Percentiles rank a stretch among this genome's conserved stretches.
Conservation (phyloP, 1,284 basidiomycete species). For the Rhizoctonia solani region DNA sequence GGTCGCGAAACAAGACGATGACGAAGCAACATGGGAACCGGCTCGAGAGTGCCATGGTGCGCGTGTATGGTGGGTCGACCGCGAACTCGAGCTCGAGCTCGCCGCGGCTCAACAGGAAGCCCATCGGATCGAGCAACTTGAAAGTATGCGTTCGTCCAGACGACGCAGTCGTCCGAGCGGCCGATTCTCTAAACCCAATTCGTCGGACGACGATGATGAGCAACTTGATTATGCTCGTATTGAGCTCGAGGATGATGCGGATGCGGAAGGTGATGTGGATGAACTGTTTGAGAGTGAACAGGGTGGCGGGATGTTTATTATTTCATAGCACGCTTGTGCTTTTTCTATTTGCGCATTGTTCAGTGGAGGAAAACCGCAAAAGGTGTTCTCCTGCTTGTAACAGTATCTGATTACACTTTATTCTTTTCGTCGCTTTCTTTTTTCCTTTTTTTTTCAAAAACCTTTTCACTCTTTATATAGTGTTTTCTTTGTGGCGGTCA, state of each 20-base stretch:
- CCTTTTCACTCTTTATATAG: background rate
- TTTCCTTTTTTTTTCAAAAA: background rate
- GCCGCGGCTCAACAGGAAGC: slow-evolving; percentile 23
- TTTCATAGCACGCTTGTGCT: background rate
- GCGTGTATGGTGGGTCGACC: slow-evolving; percentile 26
- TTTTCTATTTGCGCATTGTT: background rate
- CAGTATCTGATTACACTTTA: background rate
- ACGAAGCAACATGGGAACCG: slow-evolving; percentile 25
- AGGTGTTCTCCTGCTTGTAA: background rate
- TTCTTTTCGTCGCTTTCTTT: background rate
- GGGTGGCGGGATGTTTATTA: slow-evolving; percentile 1
- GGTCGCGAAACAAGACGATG: slow-evolving; percentile 32
- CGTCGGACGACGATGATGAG: slow-evolving; percentile 10
- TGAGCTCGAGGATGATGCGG: background rate
- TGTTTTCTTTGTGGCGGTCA: background rate
- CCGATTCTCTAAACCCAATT: slow-evolving; percentile 7
- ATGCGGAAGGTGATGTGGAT: slow-evolving; percentile 15
- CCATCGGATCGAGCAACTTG: slow-evolving; percentile 20
- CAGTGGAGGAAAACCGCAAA: background rate
- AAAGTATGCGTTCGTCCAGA: background rate
- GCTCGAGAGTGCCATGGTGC: slow-evolving; percentile 21
- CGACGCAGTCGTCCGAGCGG: background rate
- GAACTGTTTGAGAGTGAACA: slow-evolving; percentile 27
- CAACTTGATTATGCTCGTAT: slow-evolving; percentile 13
- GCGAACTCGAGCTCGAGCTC: slow-evolving; percentile 24